A percentile compares a stretch with the other conserved stretches of the same genome.
Evolutionary conservation across 73 alveolate genomes (phyloP).

Genomic region (Tetrahymena thermophila): DNA sequence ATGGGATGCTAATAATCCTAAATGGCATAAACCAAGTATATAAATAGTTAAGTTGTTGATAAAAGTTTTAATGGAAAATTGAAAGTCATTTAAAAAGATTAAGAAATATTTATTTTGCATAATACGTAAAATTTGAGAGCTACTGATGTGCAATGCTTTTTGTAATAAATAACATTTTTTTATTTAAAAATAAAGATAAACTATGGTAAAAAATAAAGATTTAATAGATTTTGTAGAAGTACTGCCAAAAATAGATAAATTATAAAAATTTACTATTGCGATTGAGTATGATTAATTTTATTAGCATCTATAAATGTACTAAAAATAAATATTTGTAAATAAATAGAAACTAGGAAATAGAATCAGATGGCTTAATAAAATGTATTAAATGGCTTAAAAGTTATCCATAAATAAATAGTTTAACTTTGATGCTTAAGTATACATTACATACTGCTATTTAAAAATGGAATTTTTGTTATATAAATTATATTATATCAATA

Average conservation of each 20-base stretch:
- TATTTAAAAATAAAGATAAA: background rate
- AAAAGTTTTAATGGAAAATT: background rate
- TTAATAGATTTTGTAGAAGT: background rate
- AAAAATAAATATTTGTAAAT: background rate
- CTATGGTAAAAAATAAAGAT: background rate
- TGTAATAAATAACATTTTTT: background rate
- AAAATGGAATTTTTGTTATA: background rate
- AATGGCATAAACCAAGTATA: background rate
- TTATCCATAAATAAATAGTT: background rate
- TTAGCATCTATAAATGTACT: background rate
- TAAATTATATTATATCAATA: background rate
- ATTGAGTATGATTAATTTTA: background rate
- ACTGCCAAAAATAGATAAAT: background rate
- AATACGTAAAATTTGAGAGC: background rate
- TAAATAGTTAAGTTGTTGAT: background rate
- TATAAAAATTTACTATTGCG: background rate
- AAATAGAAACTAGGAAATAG: background rate
- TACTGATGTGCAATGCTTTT: background rate
- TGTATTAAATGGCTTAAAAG: background rate
- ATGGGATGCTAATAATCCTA: background rate
- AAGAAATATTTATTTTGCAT: background rate
- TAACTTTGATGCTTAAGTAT: background rate
- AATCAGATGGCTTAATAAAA: background rate
- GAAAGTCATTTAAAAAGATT: background rate
- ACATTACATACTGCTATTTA: no score